phyloP scores from a whole-genome alignment of 345 rosid genomes.

The Gossypium rotundifolium region DNA sequence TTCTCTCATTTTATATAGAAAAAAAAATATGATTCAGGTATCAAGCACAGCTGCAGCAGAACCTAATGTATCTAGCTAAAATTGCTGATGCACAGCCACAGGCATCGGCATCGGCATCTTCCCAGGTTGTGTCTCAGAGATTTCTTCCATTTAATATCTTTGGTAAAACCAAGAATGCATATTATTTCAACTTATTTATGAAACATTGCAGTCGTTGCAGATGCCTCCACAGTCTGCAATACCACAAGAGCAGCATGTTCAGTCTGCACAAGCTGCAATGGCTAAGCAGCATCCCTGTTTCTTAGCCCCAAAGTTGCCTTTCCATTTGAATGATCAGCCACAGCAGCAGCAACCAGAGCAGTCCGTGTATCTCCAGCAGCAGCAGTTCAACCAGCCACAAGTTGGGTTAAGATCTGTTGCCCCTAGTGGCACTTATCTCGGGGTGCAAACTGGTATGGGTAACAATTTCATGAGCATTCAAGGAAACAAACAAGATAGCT shows the following conservation, averaged over 20 bases:
- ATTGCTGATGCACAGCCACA: constrained; percentile 36
- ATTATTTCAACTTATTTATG: not conserved
- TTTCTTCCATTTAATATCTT: not conserved
- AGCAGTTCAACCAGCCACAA: constrained; percentile 10
- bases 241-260: constrained; percentile 25
- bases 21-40: constrained; percentile 17
- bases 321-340: constrained; percentile 16
- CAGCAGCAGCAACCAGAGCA: constrained; percentile 7
- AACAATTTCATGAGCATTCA: constrained; percentile 2
- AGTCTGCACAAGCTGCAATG: constrained; percentile 24
- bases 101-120: constrained; percentile 16
- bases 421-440: constrained; percentile 9
- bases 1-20: not conserved
- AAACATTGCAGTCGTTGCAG: constrained; percentile 17
- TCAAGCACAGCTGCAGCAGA: constrained; percentile 36
- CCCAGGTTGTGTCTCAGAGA: constrained; percentile 17
- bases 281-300: constrained; percentile 19
- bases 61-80: constrained; percentile 32
- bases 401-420: constrained; percentile 14
- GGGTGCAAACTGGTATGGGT: constrained; percentile 12
- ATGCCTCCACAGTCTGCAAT: constrained; percentile 9
- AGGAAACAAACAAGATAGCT: constrained; percentile 9
- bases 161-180: not conserved
- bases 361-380: constrained; percentile 16
- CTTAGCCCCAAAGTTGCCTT: constrained; percentile 8